Conservation (phyloP, 768 basidiomycete genomes). For the Sporobolomyces pararoseus region DNA sequence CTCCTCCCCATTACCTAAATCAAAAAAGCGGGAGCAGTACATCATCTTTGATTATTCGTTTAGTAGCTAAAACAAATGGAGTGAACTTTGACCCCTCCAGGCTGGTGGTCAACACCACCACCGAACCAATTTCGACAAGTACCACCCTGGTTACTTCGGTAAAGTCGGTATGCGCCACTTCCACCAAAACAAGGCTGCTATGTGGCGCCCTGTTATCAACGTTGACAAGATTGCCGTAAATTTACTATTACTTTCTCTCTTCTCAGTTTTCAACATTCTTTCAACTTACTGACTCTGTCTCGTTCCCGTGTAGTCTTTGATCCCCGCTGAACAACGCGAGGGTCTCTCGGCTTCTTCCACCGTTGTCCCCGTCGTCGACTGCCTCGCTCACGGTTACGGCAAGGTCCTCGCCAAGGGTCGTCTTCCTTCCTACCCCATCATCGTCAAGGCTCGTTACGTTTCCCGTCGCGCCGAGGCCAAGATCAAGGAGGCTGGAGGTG, state of each 20-base stretch:
- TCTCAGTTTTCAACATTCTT: background rate
- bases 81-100: constrained; percentile 29
- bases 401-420: constrained; percentile 95
- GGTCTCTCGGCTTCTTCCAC: constrained; percentile 68
- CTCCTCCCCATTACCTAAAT: too few relatives aligned
- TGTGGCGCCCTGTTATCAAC: constrained; percentile 96
- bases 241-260: background rate
- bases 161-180: constrained; percentile 90
- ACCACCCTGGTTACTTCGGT: constrained; percentile 97
- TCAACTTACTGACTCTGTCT: background rate
- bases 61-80: constrained; percentile 11
- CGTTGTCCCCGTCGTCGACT: constrained; percentile 93
- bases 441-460: constrained; percentile 81
- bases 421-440: constrained; percentile 80
- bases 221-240: constrained; percentile 73
- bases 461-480: constrained; percentile 46
- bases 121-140: constrained; percentile 56
- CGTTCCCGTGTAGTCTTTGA: constrained; percentile 64
- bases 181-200: constrained; percentile 85
- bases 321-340: constrained; percentile 78
- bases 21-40: background rate
- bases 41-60: background rate
- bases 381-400: constrained; percentile 68
- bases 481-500: constrained; percentile 73
- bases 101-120: constrained; percentile 99